Evolutionary conservation across 73 alveolate species (phyloP).

Genomic region (Diophrys appendiculata): DNA sequence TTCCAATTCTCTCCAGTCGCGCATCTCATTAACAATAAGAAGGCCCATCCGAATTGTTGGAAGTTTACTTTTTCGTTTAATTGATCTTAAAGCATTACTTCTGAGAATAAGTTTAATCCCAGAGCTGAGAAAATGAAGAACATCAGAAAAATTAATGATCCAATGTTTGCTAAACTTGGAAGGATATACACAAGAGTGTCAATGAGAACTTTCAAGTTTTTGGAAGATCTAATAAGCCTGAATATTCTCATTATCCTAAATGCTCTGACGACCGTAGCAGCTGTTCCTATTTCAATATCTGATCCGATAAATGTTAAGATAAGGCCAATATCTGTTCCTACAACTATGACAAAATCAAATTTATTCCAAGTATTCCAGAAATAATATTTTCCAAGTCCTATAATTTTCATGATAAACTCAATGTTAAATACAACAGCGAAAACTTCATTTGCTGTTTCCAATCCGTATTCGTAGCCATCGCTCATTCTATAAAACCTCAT

Average conservation of each 20-base stretch:
- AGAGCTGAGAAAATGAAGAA: slow-evolving; percentile 89
- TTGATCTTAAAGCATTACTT: slow-evolving; percentile 54
- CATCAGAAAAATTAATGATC: slow-evolving; percentile 79
- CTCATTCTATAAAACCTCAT: slow-evolving; percentile 28
- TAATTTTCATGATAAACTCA: slow-evolving; percentile 50
- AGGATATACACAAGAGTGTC: slow-evolving; percentile 37
- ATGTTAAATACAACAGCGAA: slow-evolving; percentile 56
- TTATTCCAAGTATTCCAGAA: slow-evolving; percentile 53
- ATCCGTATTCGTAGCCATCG: slow-evolving; percentile 3
- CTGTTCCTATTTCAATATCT: slow-evolving; percentile 33
- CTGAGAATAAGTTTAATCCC: slow-evolving; percentile 87
- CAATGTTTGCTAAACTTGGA: slow-evolving; percentile 91
- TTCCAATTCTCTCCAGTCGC: slow-evolving; percentile 95
- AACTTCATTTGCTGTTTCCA: slow-evolving; percentile 33
- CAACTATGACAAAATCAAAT: slow-evolving; percentile 70
- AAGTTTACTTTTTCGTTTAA: slow-evolving; percentile 76
- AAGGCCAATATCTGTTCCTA: slow-evolving; percentile 61
- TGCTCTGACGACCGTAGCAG: slow-evolving; percentile 61
- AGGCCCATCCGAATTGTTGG: slow-evolving; percentile 72
- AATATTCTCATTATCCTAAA: slow-evolving; percentile 61
- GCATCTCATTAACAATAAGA: slow-evolving; percentile 71
- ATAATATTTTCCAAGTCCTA: slow-evolving; percentile 46
- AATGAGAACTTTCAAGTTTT: slow-evolving; percentile 7
- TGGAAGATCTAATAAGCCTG: slow-evolving; percentile 33
- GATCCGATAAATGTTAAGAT: slow-evolving; percentile 15